Evolutionary conservation across 352 stramenopile genomes (phyloP), one percentile per base, ranked within the genome.

Genomic region (Pythium utonaiense): DNA sequence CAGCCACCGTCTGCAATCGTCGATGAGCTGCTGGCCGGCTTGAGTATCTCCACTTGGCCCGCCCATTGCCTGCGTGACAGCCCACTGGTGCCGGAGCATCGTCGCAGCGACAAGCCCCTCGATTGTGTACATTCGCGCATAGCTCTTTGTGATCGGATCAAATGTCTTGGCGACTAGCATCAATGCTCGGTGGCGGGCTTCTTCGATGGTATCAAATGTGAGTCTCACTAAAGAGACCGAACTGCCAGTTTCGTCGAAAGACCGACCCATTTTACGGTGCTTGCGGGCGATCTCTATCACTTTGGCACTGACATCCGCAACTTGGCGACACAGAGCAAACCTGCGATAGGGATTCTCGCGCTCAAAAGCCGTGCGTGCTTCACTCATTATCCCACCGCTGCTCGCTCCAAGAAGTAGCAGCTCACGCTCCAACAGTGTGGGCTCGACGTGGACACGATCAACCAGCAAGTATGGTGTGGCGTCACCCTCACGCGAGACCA

Each of bases 141-240:
- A 90, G 28, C 66, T 85, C 34, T 65, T 60, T 0, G 71, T 76
- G 24, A 83, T 57, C 2, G 80, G 80, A 19, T 94, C 78, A 57
- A 88, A 94, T 4, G 85, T 94, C 62, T 91, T 91, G 42, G 75
- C 76, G 12, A 92, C 44, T 21, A 94, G 64, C 56, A 92, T 53
- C 21, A 92, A 52, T 12, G 80, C 80, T 19, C 85, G 80, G 19
- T 82, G 78, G 7, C 81, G 68, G 0, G 85, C 85, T 49, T 94
- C 82, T 8, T 86, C 69, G 8, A 86, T 67, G n/a, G 79, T 88
- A 27, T 78, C 69, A 58, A 91, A 94, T 3, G 77, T 88, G 14
- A 94, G 54, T 6, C 80, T 71, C 21, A 94, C 77, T 28, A 93
- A 80, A 0, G 85, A 80, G 6, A 72, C 82, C 1, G 64, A 24